Conservation (phyloP, 2,329 filamentous ascomycete genomes). For the Septoria petroselini region DNA sequence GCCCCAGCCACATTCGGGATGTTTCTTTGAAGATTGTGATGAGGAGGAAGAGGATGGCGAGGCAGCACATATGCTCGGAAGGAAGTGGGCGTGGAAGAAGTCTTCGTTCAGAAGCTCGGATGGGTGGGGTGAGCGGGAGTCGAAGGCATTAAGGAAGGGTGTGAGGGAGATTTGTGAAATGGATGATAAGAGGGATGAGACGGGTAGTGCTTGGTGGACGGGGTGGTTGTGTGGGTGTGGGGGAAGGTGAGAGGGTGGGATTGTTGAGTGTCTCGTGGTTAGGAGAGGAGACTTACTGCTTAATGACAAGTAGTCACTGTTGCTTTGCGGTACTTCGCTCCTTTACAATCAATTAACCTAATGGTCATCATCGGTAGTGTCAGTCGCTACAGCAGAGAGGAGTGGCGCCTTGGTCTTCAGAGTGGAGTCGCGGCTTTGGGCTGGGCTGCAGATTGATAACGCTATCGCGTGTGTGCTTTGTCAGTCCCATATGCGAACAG, state of each 20-base stretch:
- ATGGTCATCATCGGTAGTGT: too few relatives aligned
- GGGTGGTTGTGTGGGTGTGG: constrained; percentile 21
- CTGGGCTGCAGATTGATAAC: too few relatives aligned
- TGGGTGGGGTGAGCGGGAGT: neutral
- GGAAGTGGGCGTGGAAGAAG: constrained; percentile 28
- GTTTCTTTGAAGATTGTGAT: constrained; percentile 35
- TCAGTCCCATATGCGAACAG: too few relatives aligned
- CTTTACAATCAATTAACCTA: too few relatives aligned
- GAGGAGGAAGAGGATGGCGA: constrained; percentile 30
- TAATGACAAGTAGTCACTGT: too few relatives aligned
- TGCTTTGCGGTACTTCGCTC: too few relatives aligned
- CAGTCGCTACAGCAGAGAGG: too few relatives aligned
- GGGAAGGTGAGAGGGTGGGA: constrained; percentile 18
- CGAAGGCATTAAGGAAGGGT: neutral
- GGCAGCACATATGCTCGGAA: constrained; percentile 21
- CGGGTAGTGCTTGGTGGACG: constrained; percentile 6
- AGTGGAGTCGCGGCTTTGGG: too few relatives aligned
- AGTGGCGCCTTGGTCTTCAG: too few relatives aligned
- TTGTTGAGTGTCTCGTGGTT: too few relatives aligned
- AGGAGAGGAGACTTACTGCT: too few relatives aligned
- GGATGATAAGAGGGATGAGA: neutral
- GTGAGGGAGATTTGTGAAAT: constrained; percentile 1
- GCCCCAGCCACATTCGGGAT: constrained; percentile 33
- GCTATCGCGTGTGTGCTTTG: too few relatives aligned
- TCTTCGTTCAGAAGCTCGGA: neutral